Evolutionary conservation across 305 asterid genomes (phyloP), one percentile per base, ranked within the genome.

Genomic region (Solanum aculeatissimum): DNA sequence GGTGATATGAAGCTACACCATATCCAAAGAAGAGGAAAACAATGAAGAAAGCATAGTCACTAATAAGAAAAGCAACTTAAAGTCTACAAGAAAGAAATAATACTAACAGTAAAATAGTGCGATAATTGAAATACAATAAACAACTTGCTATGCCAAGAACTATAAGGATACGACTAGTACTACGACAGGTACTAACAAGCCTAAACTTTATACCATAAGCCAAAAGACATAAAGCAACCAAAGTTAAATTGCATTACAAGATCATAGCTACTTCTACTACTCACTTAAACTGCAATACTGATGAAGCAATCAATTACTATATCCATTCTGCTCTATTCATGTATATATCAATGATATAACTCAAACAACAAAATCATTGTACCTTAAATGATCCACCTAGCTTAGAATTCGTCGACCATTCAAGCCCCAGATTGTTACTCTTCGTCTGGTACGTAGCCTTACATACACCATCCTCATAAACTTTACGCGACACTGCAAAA

Each of bases 381-480:
- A 95, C 99, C 99, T 96, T 96, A 70, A 94, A 89, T 0, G 96
- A 91, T 10, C 98, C 96, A 58, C 89, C 87, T 79, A 79, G 43
- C 86, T 90, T 92, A 13, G 95, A 90, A 83, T 79, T 92, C 84
- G 95, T 90, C 0, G 91, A 88, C 99, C 99, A 96, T 87, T 95
- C 97, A 38, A 96, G 90, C 85, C 95, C 97, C 91, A 96, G 88
- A 86, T 92, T 88, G 91, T 89, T 92, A 86, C 88, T 91, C 9
- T 87, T 85, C 1, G 97, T 87, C 89, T 93, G 97, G 87, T 93
- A 96, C 7, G 97, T 90, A 86, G 93, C 98, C 88, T 75, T 90
- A 74, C 94, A 79, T 49, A 93, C 89, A 87, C 91, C 93, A 87
- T 86, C 92, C n/a, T 90, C 95, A 80, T 87, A 92, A 70, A 92